phyloP scores from a whole-genome alignment of 768 basidiomycete species.

The Exidia glandulosa region DNA sequence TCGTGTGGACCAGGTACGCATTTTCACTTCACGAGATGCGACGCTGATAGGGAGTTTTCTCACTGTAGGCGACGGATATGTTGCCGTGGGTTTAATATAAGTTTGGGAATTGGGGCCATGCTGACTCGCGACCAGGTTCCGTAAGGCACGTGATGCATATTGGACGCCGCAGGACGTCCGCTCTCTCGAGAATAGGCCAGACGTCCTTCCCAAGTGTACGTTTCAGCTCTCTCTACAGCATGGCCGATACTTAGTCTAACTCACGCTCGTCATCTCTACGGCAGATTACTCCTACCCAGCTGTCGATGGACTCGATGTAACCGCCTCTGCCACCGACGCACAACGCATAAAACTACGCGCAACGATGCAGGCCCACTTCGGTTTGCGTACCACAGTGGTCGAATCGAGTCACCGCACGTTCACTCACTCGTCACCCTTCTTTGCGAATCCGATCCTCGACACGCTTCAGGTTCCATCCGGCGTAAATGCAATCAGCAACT shows the following conservation, averaged over 20 bases:
- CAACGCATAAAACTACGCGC: conserved; percentile 14
- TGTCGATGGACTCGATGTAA: conserved; percentile 17
- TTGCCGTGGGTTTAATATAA: background rate
- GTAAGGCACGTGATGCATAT: background rate
- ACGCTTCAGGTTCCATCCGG: conserved; percentile 6
- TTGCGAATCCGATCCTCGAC: background rate
- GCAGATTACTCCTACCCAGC: conserved; percentile 19
- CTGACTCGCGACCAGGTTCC: background rate
- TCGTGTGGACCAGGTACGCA: background rate
- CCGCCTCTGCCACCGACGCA: conserved; percentile 8
- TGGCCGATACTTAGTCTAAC: too few species aligned
- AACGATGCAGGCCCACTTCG: conserved; percentile 15
- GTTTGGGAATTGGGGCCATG: background rate
- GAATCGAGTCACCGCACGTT: background rate
- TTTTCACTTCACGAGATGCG: too few species aligned
- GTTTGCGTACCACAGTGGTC: background rate
- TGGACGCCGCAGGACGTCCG: background rate
- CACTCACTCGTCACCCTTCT: background rate
- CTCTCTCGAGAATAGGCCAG: background rate
- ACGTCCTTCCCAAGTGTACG: background rate
- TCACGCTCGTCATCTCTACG: background rate
- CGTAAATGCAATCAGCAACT: conserved; percentile 12
- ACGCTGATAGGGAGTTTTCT: too few species aligned
- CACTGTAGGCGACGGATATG: background rate
- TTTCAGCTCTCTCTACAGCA: background rate